These are phyloP conservation scores for Monilinia laxa DNA, from an alignment of 2,329 filamentous ascomycete species.

Conservation along the genomic window DNA sequence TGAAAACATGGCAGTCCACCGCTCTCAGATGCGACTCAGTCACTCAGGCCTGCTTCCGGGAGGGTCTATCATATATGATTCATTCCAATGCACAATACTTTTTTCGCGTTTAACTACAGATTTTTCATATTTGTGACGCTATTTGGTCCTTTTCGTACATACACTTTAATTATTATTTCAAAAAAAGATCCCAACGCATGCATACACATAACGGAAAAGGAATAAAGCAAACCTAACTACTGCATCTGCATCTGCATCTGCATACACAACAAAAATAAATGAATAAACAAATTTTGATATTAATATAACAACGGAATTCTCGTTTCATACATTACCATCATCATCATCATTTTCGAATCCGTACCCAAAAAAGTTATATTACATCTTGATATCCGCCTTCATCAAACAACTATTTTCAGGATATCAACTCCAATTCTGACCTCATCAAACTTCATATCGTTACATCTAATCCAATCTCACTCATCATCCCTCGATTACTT, in stretches of 20 bases:
- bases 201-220: constrained; percentile 9
- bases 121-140: neutral
- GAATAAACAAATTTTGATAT: constrained; percentile 4
- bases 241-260: neutral
- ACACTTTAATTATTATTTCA: neutral
- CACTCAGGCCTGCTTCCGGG: constrained; percentile 18
- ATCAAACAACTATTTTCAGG: neutral
- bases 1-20: constrained; percentile 19
- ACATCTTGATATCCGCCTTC: constrained; percentile 11
- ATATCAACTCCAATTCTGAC: constrained; percentile 8
- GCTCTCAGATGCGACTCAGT: constrained; percentile 17
- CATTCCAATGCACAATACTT: neutral
- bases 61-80: constrained; percentile 23
- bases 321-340: constrained; percentile 12
- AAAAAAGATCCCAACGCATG: constrained; percentile 14
- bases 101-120: constrained; percentile 1
- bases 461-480: constrained; percentile 7
- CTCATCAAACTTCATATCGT: constrained; percentile 15
- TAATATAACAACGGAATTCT: constrained; percentile 12
- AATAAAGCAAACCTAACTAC: constrained; percentile 8
- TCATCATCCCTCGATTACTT: constrained; percentile 11
- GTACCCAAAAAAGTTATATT: constrained; percentile 7
- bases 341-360: neutral
- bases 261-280: constrained; percentile 9
- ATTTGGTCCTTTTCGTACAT: neutral